These are phyloP conservation scores for Populus alba DNA, from an alignment of 345 rosid genomes.

Conservation along the genomic window DNA sequence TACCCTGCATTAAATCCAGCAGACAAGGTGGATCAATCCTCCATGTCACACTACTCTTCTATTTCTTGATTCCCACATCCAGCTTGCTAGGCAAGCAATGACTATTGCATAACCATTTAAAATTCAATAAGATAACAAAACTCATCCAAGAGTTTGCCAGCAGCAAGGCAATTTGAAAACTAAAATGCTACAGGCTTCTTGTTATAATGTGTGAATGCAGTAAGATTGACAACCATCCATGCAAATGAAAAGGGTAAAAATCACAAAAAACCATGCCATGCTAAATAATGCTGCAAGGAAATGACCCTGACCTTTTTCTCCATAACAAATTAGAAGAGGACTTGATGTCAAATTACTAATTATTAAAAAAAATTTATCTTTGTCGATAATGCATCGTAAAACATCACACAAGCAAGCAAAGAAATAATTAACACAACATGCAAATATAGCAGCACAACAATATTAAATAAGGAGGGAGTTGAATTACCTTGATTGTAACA, in stretches of 20 bases:
- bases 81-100: not conserved
- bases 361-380: not conserved
- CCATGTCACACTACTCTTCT: not conserved
- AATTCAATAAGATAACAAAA: not conserved
- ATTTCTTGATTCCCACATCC: not conserved
- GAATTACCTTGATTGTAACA: constrained; percentile 68
- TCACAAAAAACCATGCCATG: not conserved
- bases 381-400: not conserved
- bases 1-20: not conserved
- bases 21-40: not conserved
- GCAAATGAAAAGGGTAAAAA: not conserved
- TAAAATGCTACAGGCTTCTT: not conserved
- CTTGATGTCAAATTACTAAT: not conserved
- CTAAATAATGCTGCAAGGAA: not conserved
- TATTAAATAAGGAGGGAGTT: constrained; percentile 1
- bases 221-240: not conserved
- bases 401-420: not conserved
- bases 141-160: not conserved
- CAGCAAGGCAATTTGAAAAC: not conserved
- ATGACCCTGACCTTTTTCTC: not conserved
- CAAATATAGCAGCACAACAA: not conserved
- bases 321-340: not conserved
- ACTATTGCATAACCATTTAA: not conserved
- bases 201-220: not conserved
- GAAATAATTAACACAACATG: not conserved